phyloP scores from a whole-genome alignment of 129 eudicot genomes.

The Silybum marianum region DNA sequence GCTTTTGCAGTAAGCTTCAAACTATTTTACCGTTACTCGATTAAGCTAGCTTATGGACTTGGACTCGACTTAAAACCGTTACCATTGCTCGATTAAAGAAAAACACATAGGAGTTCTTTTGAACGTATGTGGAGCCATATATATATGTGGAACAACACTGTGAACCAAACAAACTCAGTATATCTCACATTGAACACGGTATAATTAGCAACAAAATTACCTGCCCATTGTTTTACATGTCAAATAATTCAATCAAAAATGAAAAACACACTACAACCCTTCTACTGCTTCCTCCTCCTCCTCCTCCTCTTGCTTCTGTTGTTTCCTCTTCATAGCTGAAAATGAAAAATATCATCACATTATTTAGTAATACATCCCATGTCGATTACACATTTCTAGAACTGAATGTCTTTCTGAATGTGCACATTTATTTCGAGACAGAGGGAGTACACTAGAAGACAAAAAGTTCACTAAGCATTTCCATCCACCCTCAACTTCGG shows the following conservation, averaged over 20 bases:
- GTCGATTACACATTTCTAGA: neutral
- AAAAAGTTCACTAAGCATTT: neutral
- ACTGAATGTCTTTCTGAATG: neutral
- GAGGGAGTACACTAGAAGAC: neutral
- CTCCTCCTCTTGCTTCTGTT: neutral
- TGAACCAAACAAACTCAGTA: neutral
- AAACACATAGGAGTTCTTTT: neutral
- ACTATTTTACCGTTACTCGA: neutral
- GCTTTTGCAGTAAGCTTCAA: neutral
- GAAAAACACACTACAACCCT: conserved; percentile 22
- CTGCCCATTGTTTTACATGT: conserved; percentile 8
- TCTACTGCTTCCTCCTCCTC: conserved; percentile 7
- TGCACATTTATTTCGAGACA: neutral
- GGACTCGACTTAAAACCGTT: neutral
- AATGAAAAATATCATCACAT: neutral
- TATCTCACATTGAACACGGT: neutral
- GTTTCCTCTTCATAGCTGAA: conserved; percentile 39
- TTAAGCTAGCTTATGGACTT: neutral
- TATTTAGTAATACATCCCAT: neutral
- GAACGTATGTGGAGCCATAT: neutral
- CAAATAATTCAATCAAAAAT: conserved; percentile 24
- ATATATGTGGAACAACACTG: neutral
- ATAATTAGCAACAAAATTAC: conserved; percentile 14
- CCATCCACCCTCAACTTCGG: neutral
- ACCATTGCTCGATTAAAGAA: neutral